phyloP scores from a whole-genome alignment of 108 stramenopile genomes.

The Mediolabrus comicus region DNA sequence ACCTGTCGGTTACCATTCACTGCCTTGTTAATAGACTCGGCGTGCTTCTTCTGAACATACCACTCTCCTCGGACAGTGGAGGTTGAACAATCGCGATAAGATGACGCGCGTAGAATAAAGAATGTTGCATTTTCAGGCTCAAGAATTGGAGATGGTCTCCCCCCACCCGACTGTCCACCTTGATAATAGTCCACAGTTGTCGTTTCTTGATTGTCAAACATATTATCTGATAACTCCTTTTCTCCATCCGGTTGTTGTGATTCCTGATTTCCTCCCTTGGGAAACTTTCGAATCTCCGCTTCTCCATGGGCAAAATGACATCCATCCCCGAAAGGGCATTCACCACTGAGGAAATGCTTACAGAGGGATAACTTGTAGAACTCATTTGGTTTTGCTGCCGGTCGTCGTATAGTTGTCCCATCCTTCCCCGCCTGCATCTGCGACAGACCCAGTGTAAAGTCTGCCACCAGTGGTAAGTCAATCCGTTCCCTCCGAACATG shows the following conservation, averaged over 20 bases:
- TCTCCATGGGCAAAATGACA: constrained; percentile 88
- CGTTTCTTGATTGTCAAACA: constrained; percentile 75
- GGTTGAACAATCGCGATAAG: constrained; percentile 73
- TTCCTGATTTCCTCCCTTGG: constrained; percentile 39
- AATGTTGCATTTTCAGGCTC: constrained; percentile 83
- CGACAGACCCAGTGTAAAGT: constrained; percentile 84
- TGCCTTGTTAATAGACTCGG: constrained; percentile 63
- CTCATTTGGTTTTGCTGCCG: constrained; percentile 88
- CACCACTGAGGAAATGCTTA: constrained; percentile 86
- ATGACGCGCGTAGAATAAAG: constrained; percentile 70
- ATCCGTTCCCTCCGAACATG: constrained; percentile 68
- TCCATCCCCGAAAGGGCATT: constrained; percentile 87
- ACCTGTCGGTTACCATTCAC: constrained; percentile 67
- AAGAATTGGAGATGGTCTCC: constrained; percentile 80
- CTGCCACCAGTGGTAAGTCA: constrained; percentile 78
- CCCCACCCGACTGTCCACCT: constrained; percentile 78
- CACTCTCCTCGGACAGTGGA: constrained; percentile 73
- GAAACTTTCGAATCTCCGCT: constrained; percentile 68
- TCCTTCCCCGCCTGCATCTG: constrained; percentile 90
- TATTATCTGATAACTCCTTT: constrained; percentile 65
- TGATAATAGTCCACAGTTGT: constrained; percentile 82
- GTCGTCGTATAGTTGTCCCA: constrained; percentile 50
- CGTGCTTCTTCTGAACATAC: constrained; percentile 78
- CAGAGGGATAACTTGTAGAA: constrained; percentile 88
- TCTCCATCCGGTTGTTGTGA: constrained; percentile 33